Evolutionary conservation across 805 yeast genomes (phyloP).

Genomic region (Brettanomyces anomalus): DNA sequence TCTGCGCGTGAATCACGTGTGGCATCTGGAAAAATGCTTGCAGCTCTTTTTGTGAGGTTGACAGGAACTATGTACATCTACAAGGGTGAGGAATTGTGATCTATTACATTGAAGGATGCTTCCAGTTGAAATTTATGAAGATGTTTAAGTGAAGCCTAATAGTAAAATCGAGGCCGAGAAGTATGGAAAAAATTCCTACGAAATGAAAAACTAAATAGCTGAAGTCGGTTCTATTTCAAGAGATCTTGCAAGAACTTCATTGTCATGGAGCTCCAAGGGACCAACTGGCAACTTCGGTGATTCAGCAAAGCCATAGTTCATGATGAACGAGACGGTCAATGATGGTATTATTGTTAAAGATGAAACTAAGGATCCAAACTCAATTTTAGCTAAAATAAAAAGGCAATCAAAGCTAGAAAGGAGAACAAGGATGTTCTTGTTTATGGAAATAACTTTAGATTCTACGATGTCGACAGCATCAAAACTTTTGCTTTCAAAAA

Average conservation of each 20-base stretch:
- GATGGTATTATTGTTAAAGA: slow-evolving; percentile 36
- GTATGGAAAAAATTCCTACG: background rate
- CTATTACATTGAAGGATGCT: background rate
- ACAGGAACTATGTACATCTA: slow-evolving; percentile 49
- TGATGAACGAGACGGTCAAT: slow-evolving; percentile 39
- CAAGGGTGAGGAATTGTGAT: slow-evolving; percentile 54
- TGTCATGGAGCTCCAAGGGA: slow-evolving; percentile 2
- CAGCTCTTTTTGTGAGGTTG: slow-evolving; percentile 36
- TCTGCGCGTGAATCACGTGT: slow-evolving; percentile 24
- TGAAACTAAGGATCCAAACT: slow-evolving; percentile 36
- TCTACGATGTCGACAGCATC: background rate
- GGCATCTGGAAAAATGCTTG: slow-evolving; percentile 39
- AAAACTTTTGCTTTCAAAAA: background rate
- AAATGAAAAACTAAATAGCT: background rate
- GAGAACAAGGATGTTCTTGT: slow-evolving; percentile 32
- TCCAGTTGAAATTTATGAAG: background rate
- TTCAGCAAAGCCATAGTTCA: slow-evolving; percentile 42
- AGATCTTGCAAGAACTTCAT: slow-evolving; percentile 4
- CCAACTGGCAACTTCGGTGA: background rate
- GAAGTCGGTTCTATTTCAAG: background rate
- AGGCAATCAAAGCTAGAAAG: slow-evolving; percentile 35
- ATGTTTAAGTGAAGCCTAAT: background rate
- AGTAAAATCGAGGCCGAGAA: background rate
- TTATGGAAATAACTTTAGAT: slow-evolving; percentile 27
- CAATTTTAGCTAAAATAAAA: slow-evolving; percentile 38